A percentile compares a stretch with the other conserved stretches of the same genome.
Evolutionary conservation across 179 eudicot genomes (phyloP).

Genomic region (Carnegiea gigantea): DNA sequence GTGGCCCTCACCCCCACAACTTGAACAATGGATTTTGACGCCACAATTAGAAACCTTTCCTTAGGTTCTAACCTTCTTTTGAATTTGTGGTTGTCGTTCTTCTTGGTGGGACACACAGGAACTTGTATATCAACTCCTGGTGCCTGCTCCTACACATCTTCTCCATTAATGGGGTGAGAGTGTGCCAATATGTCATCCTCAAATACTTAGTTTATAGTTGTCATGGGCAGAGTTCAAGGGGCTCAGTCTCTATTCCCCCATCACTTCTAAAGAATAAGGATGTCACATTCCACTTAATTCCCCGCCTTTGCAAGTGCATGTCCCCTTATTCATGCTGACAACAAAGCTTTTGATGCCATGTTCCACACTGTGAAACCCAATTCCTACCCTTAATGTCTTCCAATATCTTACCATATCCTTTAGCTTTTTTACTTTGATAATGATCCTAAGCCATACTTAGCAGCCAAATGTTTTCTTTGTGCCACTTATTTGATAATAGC

Average conservation of each 20-base stretch:
- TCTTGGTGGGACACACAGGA: not conserved
- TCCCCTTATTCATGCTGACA: not conserved
- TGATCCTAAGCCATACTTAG: no score
- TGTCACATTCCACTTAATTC: not conserved
- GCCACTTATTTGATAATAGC: no score
- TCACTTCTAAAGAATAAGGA: not conserved
- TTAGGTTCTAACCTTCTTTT: not conserved
- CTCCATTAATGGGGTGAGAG: not conserved
- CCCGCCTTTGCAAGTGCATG: not conserved
- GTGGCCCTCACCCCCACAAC: not conserved
- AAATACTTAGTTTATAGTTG: not conserved
- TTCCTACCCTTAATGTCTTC: no score
- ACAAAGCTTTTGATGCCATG: no score
- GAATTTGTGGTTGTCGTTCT: not conserved
- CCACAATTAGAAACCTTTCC: not conserved
- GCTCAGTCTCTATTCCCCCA: not conserved
- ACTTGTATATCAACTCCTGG: not conserved
- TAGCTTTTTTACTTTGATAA: no score
- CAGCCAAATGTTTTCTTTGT: no score
- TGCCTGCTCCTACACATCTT: not conserved
- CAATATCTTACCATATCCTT: no score
- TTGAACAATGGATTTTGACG: not conserved
- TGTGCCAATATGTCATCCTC: not conserved
- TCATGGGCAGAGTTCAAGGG: not conserved
- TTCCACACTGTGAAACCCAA: no score